These are phyloP conservation scores for Solanum corneliomulleri DNA, from an alignment of 257 asterid species.

Conservation along the genomic window DNA sequence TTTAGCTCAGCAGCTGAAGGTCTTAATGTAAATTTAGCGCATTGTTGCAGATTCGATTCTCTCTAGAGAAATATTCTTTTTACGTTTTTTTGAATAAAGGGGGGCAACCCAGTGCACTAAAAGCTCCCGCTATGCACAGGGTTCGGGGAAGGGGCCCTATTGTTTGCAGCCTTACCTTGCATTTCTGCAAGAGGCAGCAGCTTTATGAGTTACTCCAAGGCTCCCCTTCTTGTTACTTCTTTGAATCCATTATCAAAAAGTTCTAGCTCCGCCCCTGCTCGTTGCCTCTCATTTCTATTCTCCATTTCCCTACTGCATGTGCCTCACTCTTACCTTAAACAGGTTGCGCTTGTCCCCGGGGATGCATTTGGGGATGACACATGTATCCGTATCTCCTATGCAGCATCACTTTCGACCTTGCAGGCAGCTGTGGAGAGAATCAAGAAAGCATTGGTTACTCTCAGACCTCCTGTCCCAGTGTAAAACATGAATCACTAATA, in stretches of 20 bases:
- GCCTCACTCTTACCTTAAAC: background rate
- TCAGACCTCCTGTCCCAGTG: slow-evolving; percentile 35
- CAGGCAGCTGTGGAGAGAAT: slow-evolving; percentile 65
- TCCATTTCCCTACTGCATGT: background rate
- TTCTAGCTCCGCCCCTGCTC: background rate
- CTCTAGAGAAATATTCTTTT: background rate
- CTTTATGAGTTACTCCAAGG: background rate
- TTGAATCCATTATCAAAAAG: background rate
- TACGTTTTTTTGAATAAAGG: background rate
- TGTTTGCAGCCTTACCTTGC: background rate
- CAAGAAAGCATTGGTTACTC: slow-evolving; percentile 41
- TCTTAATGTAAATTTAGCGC: background rate
- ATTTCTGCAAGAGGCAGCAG: background rate
- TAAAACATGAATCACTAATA: slow-evolving; percentile 2
- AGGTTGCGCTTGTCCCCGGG: slow-evolving; percentile 95
- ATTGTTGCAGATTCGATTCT: background rate
- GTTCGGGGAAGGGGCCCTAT: background rate
- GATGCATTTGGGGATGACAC: slow-evolving; percentile 91
- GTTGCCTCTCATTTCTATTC: background rate
- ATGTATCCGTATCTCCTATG: slow-evolving; percentile 85
- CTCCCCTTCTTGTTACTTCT: background rate
- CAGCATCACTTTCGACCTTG: slow-evolving; percentile 56
- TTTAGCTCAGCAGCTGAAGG: background rate
- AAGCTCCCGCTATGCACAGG: background rate
- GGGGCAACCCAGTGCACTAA: background rate